Evolutionary conservation across 163 green algal species (phyloP), one percentile per base, ranked within the genome.

Genomic region (Coccomyxa subellipsoidea): DNA sequence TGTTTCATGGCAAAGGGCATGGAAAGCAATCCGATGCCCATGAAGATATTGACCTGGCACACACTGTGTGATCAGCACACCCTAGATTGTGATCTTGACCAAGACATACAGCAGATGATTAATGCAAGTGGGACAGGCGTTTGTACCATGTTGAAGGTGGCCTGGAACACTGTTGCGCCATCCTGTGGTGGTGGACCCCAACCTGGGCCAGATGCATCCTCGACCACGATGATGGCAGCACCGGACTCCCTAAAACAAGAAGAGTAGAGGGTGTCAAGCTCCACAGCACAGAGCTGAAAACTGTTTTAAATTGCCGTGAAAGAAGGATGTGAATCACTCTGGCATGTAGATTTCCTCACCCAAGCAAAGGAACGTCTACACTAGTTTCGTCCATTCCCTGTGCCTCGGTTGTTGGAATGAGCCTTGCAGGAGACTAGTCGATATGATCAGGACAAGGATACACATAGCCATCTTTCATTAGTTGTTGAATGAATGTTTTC

Each of bases 1-100:
- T 89, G 79, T 0, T 66, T 40, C 32, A 90, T 76, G 4, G 84
- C 86, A 84, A 88, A 92, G 0, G 88, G 86, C 81, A 88, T 88
- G 29, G 79, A 85, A 21, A 93, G 83, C 59, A 93, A 36, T 35
- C 88, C 84, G 29, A 87, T 54, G 23, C 83, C 83, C 73, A 87
- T 80, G 27, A 78, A 87, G 34, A 87, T 87, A 59, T 87, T 87
- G 4, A 83, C 80, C 82, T 86, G 82, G 23, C 47, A 59, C 23
- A 59, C 47, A n/a, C n/a, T n/a, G n/a, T n/a, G n/a, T n/a, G n/a
- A n/a, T n/a, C n/a, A n/a, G n/a, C n/a, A n/a, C n/a, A n/a, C n/a
- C n/a, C n/a, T n/a, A n/a, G n/a, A n/a, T n/a, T n/a, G n/a, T n/a
- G n/a, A n/a, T n/a, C n/a, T n/a, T n/a, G n/a, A n/a, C n/a, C n/a